Evolutionary conservation across 108 stramenopile genomes (phyloP), one percentile per base, ranked within the genome.

Genomic region (Skeletonema grethae): DNA sequence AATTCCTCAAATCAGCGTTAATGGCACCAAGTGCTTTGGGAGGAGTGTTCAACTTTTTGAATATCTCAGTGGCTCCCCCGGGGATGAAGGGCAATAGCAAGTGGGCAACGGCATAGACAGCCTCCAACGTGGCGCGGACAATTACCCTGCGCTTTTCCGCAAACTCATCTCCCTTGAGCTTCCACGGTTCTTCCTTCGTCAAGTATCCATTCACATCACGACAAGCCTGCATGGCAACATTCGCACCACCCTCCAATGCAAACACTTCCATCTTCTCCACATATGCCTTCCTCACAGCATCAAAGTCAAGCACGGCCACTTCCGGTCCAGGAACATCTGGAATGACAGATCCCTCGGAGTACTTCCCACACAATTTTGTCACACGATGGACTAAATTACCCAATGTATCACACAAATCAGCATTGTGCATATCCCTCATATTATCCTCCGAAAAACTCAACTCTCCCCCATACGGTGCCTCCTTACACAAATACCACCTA

Each of bases 351-450:
- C 83, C 84, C 77, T 97, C 96, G 70, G 88, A 97, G 73, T 91
- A 94, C 39, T 86, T 31, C 1, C 73, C 82, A 65, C 90, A 93
- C 15, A 99, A 83, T 45, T 83, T 95, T 10, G 94, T 93, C 11
- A 95, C 98, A 68, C 99, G 96, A 75, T 98, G 94, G 18, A 98
- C 93, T 32, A 97, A 76, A 75, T 99, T 99, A 22, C 99, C 99
- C 34, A 98, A 66, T 11, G 93, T 97, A 79, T 99, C 94, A 71
- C 90, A 94, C 58, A 99, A 84, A 67, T 97, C 97, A 36, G 93
- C 83, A 85, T 99, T 98, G 89, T 98, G 97, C 90, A 93, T 95
- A 58, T 88, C 89, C 18, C 89, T 72, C 72, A 98, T 82, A 38
- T 83, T 83, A 10, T 95, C 87, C 61, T 90, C 87, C 25, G 86